Base-by-base conservation (phyloP, 441 rosid genomes). In the Jatropha podagrica region DNA sequence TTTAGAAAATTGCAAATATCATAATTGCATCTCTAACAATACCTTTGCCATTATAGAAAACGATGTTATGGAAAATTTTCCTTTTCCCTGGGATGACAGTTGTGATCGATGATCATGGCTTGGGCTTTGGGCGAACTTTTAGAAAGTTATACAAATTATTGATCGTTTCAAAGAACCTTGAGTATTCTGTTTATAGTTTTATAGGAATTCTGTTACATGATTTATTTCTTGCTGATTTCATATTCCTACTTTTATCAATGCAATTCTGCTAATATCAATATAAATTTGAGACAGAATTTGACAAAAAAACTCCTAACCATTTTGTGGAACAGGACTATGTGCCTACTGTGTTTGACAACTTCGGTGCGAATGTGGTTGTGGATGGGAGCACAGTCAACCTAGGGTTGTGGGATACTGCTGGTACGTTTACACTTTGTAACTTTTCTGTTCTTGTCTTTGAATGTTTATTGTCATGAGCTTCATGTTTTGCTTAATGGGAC, bases 381-480 rank as follows among this genome's bases (percentile, higher is more conserved):
- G 96, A 94, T 88, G 97, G 97, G 44, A 94, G 85, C 86, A 94
- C 96, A 56, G 92, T 94, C 71, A 92, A 94, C 82, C 87, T 94
- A 23, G 98, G 95, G 55, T 80, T 94, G 82, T 94, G 98, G 98
- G 98, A 94, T 74, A 94, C 97, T 76, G 98, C 98, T 46, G 98
- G 98, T 90, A 74, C 77, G 81, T 76, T 78, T 56, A 23, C 6
- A 67, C 67, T 63, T 62, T 13, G 13, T 5, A 3, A 58, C 20
- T 65, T 76, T 62, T 56, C 26, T 71, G 51, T 68, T 65, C 49
- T 42, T 52, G 42, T 23, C 51, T 70, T 32, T n/a, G 27, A 41
- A 68, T 44, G 46, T 56, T n/a, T 72, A 4, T 48, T 40, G 32
- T 74, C 7, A 42, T 56, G 42, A 7, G 13, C 51, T 44, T 56